These are phyloP conservation scores for Sclerotinia subarctica DNA, from an alignment of 2,329 filamentous ascomycete genomes.

Conservation along the genomic window DNA sequence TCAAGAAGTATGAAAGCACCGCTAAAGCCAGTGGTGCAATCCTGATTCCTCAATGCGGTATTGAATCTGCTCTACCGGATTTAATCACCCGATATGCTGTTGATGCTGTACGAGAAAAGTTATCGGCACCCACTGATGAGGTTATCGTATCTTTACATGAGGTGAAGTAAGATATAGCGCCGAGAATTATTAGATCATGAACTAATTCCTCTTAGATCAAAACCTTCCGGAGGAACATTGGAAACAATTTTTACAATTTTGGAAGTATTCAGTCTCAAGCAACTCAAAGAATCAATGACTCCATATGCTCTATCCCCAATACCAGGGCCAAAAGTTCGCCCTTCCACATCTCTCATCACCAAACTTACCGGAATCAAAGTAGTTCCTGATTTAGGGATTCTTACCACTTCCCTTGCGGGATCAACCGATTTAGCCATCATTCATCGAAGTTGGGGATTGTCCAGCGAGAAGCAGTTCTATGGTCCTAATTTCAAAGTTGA, in stretches of 20 bases:
- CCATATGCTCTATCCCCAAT: conserved; percentile 59
- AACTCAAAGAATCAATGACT: conserved; percentile 46
- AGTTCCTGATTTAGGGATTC: conserved; percentile 52
- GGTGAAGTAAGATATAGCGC: conserved; percentile 39
- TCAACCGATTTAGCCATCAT: conserved; percentile 53
- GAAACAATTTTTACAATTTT: conserved; percentile 61
- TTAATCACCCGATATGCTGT: conserved; percentile 52
- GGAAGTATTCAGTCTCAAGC: conserved; percentile 50
- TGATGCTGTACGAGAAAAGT: conserved; percentile 48
- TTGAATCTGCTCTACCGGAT: conserved; percentile 63
- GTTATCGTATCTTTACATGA: conserved; percentile 51
- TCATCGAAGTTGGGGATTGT: conserved; percentile 61
- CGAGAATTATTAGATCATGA: not conserved
- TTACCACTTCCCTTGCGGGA: conserved; percentile 52
- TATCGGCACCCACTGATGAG: conserved; percentile 50
- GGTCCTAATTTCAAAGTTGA: conserved; percentile 59
- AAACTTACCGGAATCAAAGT: conserved; percentile 49
- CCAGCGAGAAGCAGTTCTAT: conserved; percentile 49
- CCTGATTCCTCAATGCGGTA: conserved; percentile 58
- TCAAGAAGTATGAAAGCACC: conserved; percentile 53
- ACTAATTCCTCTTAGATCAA: conserved; percentile 40
- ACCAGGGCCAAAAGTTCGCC: conserved; percentile 36
- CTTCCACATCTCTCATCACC: conserved; percentile 40
- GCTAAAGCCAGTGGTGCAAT: conserved; percentile 55
- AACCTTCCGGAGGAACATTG: conserved; percentile 64